Evolutionary conservation across 768 basidiomycete genomes (phyloP).

Genomic region (Calocybe cyanea): DNA sequence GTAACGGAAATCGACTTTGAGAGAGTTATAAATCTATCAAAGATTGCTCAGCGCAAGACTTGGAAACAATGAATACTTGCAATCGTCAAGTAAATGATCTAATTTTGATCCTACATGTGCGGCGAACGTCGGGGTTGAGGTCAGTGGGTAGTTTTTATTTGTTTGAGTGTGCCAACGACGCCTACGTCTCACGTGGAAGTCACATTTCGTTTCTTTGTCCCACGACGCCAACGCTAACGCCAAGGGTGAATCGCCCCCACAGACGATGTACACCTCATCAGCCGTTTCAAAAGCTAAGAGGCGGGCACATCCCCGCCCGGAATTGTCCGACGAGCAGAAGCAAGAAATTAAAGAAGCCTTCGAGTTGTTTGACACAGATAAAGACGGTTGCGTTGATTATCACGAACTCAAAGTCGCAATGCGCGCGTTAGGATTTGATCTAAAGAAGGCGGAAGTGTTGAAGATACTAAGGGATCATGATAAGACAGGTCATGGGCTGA

Average conservation of each 20-base stretch:
- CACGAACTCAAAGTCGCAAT: conserved; percentile 99
- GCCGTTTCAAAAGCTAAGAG: conserved; percentile 72
- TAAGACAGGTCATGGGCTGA: conserved; percentile 74
- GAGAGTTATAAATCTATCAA: no score
- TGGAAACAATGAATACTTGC: no score
- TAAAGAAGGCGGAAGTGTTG: conserved; percentile 98
- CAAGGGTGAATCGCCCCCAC: background rate
- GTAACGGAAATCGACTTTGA: no score
- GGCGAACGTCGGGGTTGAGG: no score
- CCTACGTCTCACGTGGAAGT: background rate
- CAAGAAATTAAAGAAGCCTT: conserved; percentile 99
- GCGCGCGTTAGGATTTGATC: conserved; percentile 94
- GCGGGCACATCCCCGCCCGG: conserved; percentile 71
- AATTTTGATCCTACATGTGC: no score
- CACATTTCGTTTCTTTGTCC: background rate
- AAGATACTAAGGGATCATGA: conserved; percentile 92
- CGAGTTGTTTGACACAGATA: conserved; percentile 98
- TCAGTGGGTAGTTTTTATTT: no score
- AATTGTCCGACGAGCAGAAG: conserved; percentile 84
- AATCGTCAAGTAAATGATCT: no score
- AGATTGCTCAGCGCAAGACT: no score
- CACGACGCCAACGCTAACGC: background rate
- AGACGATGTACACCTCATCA: conserved; percentile 58
- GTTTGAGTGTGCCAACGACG: no score
- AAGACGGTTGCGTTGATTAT: conserved; percentile 94